Base-by-base conservation (phyloP, 139 green algal species). In the Closterium sp. region DNA sequence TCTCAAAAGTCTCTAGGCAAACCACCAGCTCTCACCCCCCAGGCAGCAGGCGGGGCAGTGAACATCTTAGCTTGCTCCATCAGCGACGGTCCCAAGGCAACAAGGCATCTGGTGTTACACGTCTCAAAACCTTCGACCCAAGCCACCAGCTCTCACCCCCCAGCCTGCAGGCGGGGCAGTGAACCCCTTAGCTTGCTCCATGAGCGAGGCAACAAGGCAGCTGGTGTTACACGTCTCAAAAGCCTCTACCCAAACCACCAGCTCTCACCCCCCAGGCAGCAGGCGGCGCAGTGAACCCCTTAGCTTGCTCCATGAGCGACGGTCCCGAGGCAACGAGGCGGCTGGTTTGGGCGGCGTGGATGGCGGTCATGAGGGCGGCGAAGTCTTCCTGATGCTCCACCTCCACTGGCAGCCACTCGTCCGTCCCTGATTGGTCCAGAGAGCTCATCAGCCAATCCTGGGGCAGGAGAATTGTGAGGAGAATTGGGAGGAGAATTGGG, bases 401-500 rank as follows among this genome's bases (percentile, higher is more conserved):
- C 55, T 76, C 55, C 55, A 76, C 55, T 76, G 55, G 12, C 55
- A 76, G 55, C 55, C 55, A 76, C 55, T 76, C 55, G 55, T 76
- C 55, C 55, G 55, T 76, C 55, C 55, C 55, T 76, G 55, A 76
- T 28, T 76, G 55, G 55, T 76, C 55, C 55, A 76, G 55, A 76
- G 55, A 76, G 55, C 55, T 76, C 55, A 76, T 76, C 55, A 76
- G 55, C 55, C 55, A 87, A 87, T 33, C 84, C 84, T 87, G 84
- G 30, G 84, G 84, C 84, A 34, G 25, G 1, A 33, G 25, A 34
- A 76, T 0, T 19, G 10, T 34, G 25, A 87, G 66, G 21, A 87
- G 12, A 76, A 66, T 16, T 12, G 43, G 4, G 55, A 3, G 55
- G 31, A 87, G 31, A 87, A 33, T 87, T 16, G 55, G 16, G 55